These are phyloP conservation scores for Huntiella decipiens DNA, from an alignment of 2,329 filamentous ascomycete genomes.

Conservation along the genomic window DNA sequence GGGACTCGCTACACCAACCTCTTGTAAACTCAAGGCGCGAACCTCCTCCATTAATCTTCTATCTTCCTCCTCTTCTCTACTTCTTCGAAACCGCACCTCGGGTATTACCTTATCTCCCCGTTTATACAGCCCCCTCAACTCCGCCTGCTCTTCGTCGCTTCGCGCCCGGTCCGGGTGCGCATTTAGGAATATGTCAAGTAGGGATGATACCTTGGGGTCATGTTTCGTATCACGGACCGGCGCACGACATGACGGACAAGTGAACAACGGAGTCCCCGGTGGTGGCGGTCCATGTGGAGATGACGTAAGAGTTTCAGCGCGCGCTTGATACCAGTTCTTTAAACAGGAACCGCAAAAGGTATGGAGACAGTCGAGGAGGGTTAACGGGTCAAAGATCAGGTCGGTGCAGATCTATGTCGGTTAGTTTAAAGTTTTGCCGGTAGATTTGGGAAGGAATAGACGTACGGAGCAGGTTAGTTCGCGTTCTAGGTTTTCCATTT, in stretches of 20 bases:
- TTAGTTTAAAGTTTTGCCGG: conserved; percentile 2
- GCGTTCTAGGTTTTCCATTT: conserved; percentile 55
- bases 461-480: conserved; percentile 89
- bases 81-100: conserved; percentile 22
- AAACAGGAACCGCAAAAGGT: conserved; percentile 91
- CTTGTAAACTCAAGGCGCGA: conserved; percentile 52
- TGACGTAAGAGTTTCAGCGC: conserved; percentile 40
- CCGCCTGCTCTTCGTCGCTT: conserved; percentile 51
- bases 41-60: conserved; percentile 51
- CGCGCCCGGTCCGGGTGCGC: conserved; percentile 61
- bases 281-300: conserved; percentile 27
- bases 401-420: conserved; percentile 79
- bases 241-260: conserved; percentile 83
- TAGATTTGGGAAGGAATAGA: conserved; percentile 14
- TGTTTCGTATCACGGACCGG: conserved; percentile 69
- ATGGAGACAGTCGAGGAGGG: conserved; percentile 80
- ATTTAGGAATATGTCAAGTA: conserved; percentile 72
- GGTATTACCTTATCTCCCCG: conserved; percentile 68
- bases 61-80: conserved; percentile 35
- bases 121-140: conserved; percentile 57
- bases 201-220: conserved; percentile 75
- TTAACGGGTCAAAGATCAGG: conserved; percentile 75
- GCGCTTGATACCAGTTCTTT: conserved; percentile 87
- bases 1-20: conserved; percentile 31
- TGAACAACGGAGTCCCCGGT: conserved; percentile 40